A percentile compares a stretch with the other conserved stretches of the same genome.
Conservation (phyloP, 805 yeast genomes). For the Metschnikowia bowlesiae region DNA sequence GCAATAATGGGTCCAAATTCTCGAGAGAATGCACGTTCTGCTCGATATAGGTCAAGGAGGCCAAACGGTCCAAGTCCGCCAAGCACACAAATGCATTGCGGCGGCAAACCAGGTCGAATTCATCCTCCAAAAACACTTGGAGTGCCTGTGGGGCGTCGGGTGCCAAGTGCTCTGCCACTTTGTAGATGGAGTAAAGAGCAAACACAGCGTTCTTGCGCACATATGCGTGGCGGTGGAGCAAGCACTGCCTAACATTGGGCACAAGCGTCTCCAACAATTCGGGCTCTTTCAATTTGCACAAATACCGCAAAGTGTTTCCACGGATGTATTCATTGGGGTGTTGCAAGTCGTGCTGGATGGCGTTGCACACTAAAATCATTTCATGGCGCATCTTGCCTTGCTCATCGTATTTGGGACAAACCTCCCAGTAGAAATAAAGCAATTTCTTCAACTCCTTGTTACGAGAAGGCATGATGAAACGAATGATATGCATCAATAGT, state of each 20-base stretch:
- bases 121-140: conserved; percentile 66
- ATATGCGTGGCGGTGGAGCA: conserved; percentile 95
- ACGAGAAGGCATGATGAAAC: conserved; percentile 95
- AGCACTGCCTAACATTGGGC: conserved; percentile 84
- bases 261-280: conserved; percentile 94
- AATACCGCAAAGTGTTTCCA: conserved; percentile 90
- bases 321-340: conserved; percentile 97
- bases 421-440: conserved; percentile 95
- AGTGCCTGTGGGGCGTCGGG: conserved; percentile 95
- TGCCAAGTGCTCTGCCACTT: conserved; percentile 77
- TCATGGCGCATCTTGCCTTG: conserved; percentile 95
- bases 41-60: conserved; percentile 79
- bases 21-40: conserved; percentile 58
- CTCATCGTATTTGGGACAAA: conserved; percentile 84
- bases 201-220: conserved; percentile 96
- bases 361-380: conserved; percentile 97
- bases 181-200: conserved; percentile 78
- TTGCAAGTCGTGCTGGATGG: conserved; percentile 93
- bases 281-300: conserved; percentile 85
- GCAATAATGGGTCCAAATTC: conserved; percentile 74
- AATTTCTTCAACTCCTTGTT: conserved; percentile 88
- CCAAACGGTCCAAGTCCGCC: conserved; percentile 75
- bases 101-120: conserved; percentile 89
- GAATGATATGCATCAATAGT: conserved; percentile 90
- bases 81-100: conserved; percentile 92